Evolutionary conservation across 2,329 filamentous ascomycete genomes (phyloP).

Genomic region (Sporothrix euskadiensis): DNA sequence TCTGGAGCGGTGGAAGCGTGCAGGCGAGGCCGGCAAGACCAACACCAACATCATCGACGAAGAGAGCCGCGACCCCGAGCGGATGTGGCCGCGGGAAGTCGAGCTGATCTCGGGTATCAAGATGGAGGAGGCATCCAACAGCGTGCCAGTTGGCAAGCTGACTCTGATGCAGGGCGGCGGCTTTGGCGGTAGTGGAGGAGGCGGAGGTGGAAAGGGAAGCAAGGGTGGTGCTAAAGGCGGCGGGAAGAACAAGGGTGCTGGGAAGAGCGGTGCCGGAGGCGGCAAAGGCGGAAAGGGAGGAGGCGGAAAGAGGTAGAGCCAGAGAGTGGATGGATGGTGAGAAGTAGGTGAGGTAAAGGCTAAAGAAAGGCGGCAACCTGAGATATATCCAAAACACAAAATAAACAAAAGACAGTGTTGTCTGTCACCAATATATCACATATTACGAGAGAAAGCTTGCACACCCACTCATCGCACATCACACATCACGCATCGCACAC

Average conservation of each 20-base stretch:
- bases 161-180: slow-evolving; percentile 71
- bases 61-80: slow-evolving; percentile 63
- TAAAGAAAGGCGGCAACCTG: not conserved
- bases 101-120: slow-evolving; percentile 80
- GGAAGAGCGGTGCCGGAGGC: slow-evolving; percentile 7
- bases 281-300: slow-evolving; percentile 5
- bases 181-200: slow-evolving; percentile 45
- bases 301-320: slow-evolving; percentile 17
- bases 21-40: slow-evolving; percentile 56
- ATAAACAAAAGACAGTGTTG: not conserved
- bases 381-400: not conserved
- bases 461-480: too few species aligned
- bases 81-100: slow-evolving; percentile 82
- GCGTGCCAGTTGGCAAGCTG: slow-evolving; percentile 76
- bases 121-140: slow-evolving; percentile 77
- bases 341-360: not conserved
- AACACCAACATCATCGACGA: slow-evolving; percentile 56
- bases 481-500: too few species aligned
- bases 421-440: too few species aligned
- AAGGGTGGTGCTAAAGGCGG: slow-evolving; percentile 10
- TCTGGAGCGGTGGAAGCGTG: slow-evolving; percentile 70
- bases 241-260: slow-evolving; percentile 15
- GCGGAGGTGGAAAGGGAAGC: slow-evolving; percentile 43
- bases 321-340: not conserved
- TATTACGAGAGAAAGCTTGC: not conserved